Conservation (phyloP, 140 eudicot species). For the Flaveria floridana region DNA sequence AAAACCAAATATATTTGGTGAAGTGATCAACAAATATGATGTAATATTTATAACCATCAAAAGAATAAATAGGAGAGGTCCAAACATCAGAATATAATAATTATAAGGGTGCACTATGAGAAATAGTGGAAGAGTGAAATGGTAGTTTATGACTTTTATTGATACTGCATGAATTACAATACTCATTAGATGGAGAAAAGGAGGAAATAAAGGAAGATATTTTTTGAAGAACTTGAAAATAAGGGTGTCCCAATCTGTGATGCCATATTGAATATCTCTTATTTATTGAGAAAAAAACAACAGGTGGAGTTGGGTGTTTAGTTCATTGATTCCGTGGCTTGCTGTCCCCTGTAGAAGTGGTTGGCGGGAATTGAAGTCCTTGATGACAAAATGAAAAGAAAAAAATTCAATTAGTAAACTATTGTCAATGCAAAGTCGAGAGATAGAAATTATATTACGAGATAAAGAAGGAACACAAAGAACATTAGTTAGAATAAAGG, state of each 20-base stretch:
- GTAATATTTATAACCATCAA: too few species aligned
- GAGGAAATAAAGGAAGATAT: neutral
- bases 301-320: too few species aligned
- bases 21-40: too few species aligned
- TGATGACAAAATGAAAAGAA: neutral
- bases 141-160: conserved; percentile 14
- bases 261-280: neutral
- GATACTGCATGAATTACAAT: neutral
- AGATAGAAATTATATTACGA: too few species aligned
- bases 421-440: neutral
- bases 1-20: neutral
- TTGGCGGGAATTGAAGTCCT: neutral
- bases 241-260: neutral
- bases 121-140: neutral
- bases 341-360: neutral
- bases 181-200: neutral
- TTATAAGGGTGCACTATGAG: neutral
- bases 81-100: neutral
- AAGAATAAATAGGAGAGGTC: neutral
- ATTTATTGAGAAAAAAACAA: too few species aligned
- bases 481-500: too few species aligned
- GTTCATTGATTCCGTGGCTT: too few species aligned
- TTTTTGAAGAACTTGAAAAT: neutral
- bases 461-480: too few species aligned
- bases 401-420: too few species aligned